Base-by-base conservation (phyloP, 192 early-diverging fungal genomes). In the Coemansia sp. region DNA sequence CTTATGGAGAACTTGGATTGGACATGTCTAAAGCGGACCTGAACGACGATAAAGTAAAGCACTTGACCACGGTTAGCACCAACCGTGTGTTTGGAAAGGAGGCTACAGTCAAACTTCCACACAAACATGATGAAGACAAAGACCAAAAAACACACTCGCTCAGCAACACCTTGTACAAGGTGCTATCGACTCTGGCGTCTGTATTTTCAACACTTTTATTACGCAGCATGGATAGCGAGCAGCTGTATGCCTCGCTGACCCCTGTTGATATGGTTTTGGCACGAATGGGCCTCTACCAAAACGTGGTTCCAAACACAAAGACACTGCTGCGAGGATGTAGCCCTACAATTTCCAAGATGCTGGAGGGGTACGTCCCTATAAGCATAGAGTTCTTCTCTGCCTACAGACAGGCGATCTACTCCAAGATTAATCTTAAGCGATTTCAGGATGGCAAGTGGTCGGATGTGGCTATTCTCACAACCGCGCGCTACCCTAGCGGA, bases 391-490 rank as follows among this genome's bases (percentile, higher is more conserved):
- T 77, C 9, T 74, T 67, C 59, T 71, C 80, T 2, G 43, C 64
- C 14, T 83, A 61, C 66, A 51, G 62, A 40, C 58, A 69, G 7
- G 54, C 69, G 0, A 63, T 83, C 8, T 83, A 83, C 49, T 74
- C 80, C 13, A 67, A 25, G 25, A 77, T 74, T 48, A 71, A 58
- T 65, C 67, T 82, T 44, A 60, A 71, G 65, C 67, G 68, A 44
- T 61, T 51, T 25, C 57, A 64, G 8, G 48, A 65, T 42, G 74
- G 68, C 2, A 63, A 32, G 16, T 76, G 79, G 70, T 67, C 68
- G 0, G 74, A 76, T 46, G 44, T 65, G 0, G 63, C 48, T 13
- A 39, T 42, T 17, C 55, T 74, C 32, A 56, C 60, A 12, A 74
- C 75, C 22, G 61, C 65, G 9, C 72, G 80, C 7, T 74, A 77